A percentile compares a stretch with the other conserved stretches of the same genome.
phyloP scores from a whole-genome alignment of 371 early-diverging fungal species.

The Rhizopus delemar region DNA sequence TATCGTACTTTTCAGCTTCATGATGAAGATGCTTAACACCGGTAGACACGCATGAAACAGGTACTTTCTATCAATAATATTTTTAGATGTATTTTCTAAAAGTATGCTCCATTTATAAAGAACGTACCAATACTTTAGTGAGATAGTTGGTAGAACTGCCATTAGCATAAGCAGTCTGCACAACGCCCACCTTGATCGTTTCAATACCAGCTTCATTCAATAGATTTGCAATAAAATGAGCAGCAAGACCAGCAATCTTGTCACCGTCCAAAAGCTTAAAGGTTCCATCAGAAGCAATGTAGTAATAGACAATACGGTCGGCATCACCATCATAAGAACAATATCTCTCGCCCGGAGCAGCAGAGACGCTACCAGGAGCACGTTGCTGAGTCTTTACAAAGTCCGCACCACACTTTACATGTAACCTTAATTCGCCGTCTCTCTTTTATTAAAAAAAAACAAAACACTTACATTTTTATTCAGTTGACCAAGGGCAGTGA shows the following conservation, averaged over 20 bases:
- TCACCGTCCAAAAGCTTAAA: constrained; percentile 97
- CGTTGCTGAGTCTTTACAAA: constrained; percentile 92
- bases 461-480: constrained; percentile 74
- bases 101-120: background rate
- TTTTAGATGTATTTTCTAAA: background rate
- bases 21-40: constrained; percentile 99
- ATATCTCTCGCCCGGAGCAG: constrained; percentile 70
- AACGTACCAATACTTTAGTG: constrained; percentile 73
- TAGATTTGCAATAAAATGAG: constrained; percentile 87
- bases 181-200: constrained; percentile 88
- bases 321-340: constrained; percentile 99
- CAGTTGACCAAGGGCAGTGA: constrained; percentile 66
- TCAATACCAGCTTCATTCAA: constrained; percentile 77
- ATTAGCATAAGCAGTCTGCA: constrained; percentile 99
- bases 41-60: constrained; percentile 93
- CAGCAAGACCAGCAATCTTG: constrained; percentile 94
- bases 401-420: constrained; percentile 92
- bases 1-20: constrained; percentile 95
- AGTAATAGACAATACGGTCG: constrained; percentile 98
- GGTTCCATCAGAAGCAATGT: constrained; percentile 63
- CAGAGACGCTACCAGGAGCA: constrained; percentile 70
- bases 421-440: background rate
- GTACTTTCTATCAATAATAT: constrained; percentile 67
- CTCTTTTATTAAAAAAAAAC: background rate
- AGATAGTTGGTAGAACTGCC: constrained; percentile 95